Percentiles rank a stretch among this genome's conserved stretches.
These are phyloP conservation scores for Xylaria digitata DNA, from an alignment of 2,329 filamentous ascomycete species.

Conservation along the genomic window DNA sequence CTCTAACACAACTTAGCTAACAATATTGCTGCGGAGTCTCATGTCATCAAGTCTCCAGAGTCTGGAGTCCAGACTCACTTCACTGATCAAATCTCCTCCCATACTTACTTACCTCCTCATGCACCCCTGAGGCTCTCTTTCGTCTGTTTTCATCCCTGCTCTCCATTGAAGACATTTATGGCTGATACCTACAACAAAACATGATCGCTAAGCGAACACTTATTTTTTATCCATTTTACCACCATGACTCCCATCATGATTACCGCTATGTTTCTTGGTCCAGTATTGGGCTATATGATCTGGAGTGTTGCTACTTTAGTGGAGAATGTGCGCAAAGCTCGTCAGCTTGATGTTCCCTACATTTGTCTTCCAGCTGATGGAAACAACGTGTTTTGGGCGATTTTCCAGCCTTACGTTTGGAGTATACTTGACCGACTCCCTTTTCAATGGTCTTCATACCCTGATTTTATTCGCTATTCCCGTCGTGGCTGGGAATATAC, in stretches of 20 bases:
- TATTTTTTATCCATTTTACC: neutral
- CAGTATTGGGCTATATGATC: neutral
- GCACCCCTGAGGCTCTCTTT: too few species aligned
- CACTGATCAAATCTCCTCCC: too few species aligned
- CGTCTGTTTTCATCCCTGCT: too few species aligned
- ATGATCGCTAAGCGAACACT: neutral
- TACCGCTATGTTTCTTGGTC: neutral
- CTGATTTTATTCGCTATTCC: constrained; percentile 43
- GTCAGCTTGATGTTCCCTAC: neutral
- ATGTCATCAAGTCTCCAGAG: too few species aligned
- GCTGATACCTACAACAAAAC: neutral
- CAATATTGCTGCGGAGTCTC: too few species aligned
- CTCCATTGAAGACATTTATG: too few species aligned
- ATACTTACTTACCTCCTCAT: too few species aligned
- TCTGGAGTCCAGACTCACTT: too few species aligned
- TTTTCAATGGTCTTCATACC: constrained; percentile 41
- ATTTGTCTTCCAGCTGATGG: neutral
- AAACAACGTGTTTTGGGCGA: neutral
- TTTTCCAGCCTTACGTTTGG: neutral
- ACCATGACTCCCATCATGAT: neutral
- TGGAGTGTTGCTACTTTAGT: neutral
- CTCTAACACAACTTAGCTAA: too few species aligned
- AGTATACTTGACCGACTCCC: neutral
- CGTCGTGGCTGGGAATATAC: constrained; percentile 43
- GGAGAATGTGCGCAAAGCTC: neutral